Base-by-base conservation (phyloP, 2,329 filamentous ascomycete species). In the Neonectria sp. region DNA sequence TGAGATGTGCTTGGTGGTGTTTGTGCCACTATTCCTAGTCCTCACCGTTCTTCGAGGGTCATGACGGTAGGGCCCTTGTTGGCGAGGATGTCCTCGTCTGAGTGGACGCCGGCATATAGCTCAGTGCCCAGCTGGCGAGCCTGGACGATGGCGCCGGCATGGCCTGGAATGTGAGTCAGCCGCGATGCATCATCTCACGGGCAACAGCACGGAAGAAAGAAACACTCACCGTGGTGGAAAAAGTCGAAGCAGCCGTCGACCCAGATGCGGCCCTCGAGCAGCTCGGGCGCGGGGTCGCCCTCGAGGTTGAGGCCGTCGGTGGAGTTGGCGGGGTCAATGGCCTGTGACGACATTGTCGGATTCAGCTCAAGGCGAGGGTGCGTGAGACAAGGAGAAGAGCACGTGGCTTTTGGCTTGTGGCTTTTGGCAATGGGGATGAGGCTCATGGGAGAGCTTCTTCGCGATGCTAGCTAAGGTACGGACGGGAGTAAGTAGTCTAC, bases 241-340 rank as follows among this genome's bases (percentile, higher is more conserved):
- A 99, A 99, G 85, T 99, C 96, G 84, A 98, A 99, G 86, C 96
- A 99, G 70, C 96, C 96, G 80, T 99, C 96, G 29, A 99, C 93
- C 97, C 97, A 99, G 77, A 99, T 93, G 73, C 95, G 91, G 75
- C 93, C 90, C 31, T 90, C 88, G 37, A 88, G 82, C 9, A 90
- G 82, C 79, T 88, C 85, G 40, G 86, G 84, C 60, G 86, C 87
- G 52, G 87, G 82, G 51, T 86, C 82, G 66, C 86, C 86, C 48
- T 77, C 73, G 31, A 78, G 77, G 43, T 64, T 71, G 67, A 77
- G 71, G 55, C 72, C 73, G 45, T 75, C 76, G 27, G 68, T 71
- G 65, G 73, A 62, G 66, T 70, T 66, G 62, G 77, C 63, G 70
- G 70, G 69, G 73, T 75, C 55, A 29, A 64, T 60, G 11, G 58